phyloP scores from a whole-genome alignment of 345 rosid genomes.

The Hibiscus tridactylites region DNA sequence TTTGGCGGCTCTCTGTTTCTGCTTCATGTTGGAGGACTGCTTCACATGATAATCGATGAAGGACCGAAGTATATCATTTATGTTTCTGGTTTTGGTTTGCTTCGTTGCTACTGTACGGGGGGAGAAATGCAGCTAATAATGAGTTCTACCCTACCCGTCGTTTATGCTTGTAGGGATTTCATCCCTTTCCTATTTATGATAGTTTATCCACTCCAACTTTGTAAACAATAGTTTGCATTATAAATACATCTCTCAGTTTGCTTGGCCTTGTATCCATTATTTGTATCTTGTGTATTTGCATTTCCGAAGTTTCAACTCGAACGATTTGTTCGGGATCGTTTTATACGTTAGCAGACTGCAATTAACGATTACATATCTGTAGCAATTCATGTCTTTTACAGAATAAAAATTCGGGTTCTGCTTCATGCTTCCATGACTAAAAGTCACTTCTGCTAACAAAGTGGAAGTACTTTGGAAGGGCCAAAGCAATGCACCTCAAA shows the following conservation, averaged over 20 bases:
- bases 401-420: too few species aligned
- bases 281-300: not conserved
- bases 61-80: not conserved
- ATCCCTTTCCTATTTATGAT: not conserved
- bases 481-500: too few species aligned
- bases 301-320: too few species aligned
- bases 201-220: not conserved
- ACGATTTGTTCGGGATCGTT: too few species aligned
- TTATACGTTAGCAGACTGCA: too few species aligned
- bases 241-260: not conserved
- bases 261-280: not conserved
- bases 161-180: not conserved
- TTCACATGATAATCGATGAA: slow-evolving; percentile 16
- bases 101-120: slow-evolving; percentile 38
- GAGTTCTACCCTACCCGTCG: not conserved
- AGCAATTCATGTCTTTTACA: too few species aligned
- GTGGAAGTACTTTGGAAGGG: too few species aligned
- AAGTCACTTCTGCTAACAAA: too few species aligned
- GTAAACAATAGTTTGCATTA: slow-evolving; percentile 1
- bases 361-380: too few species aligned
- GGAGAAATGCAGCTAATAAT: slow-evolving; percentile 37
- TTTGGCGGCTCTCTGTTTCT: slow-evolving; percentile 46
- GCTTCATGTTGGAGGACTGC: slow-evolving; percentile 42
- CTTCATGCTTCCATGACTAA: too few species aligned
- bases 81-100: slow-evolving; percentile 23